Evolutionary conservation across 1,284 basidiomycete genomes (phyloP).

Genomic region (Pascua sp.): DNA sequence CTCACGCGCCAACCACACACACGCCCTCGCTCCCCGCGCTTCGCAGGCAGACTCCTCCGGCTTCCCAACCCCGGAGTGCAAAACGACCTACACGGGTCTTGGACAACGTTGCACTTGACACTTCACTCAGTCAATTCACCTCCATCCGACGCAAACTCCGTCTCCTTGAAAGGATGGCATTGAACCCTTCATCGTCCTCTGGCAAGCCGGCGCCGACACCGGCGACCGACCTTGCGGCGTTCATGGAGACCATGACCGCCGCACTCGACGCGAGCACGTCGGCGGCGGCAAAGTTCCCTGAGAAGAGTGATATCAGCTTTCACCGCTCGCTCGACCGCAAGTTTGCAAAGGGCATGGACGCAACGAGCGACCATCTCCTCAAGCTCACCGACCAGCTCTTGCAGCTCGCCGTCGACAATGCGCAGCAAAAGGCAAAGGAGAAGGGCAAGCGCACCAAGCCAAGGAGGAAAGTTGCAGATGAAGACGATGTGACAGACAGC

Average conservation of each 20-base stretch:
- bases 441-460: constrained; percentile 32
- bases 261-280: constrained; percentile 42
- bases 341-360: constrained; percentile 55
- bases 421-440: constrained; percentile 45
- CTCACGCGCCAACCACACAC: too few species aligned
- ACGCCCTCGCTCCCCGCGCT: too few species aligned
- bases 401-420: constrained; percentile 53
- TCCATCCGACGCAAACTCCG: not conserved
- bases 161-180: not conserved
- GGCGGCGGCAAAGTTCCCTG: constrained; percentile 43
- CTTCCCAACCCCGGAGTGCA: too few species aligned
- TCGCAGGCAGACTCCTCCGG: too few species aligned
- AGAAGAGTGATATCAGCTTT: constrained; percentile 66
- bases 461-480: constrained; percentile 53
- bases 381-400: constrained; percentile 64
- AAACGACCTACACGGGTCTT: not conserved
- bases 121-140: too few species aligned
- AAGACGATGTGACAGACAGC: constrained; percentile 76
- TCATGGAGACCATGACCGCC: constrained; percentile 36
- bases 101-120: not conserved
- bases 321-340: constrained; percentile 75
- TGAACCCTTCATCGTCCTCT: not conserved
- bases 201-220: constrained; percentile 6
- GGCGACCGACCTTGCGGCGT: constrained; percentile 22
- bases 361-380: constrained; percentile 30